Base-by-base conservation (phyloP, 2,329 filamentous ascomycete species). In the Hypoxylon sp. region DNA sequence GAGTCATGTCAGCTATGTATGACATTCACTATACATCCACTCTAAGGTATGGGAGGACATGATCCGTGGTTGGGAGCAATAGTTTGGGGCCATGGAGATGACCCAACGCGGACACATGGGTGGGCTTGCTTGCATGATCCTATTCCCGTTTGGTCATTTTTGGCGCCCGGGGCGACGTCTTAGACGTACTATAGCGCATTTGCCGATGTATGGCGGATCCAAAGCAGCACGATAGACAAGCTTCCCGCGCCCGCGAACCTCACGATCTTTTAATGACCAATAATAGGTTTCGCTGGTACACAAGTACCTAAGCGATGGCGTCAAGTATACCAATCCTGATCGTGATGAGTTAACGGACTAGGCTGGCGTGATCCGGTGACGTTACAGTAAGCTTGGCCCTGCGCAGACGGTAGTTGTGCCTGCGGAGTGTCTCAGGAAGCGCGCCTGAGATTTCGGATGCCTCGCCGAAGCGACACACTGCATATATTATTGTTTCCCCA, bases 381-480 rank as follows among this genome's bases (percentile, higher is more conserved):
- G 47, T 64, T 35, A 10, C 35, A 21, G 15, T 3, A 58, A 31
- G 24, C 51, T 42, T 55, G 27, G 50, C 27, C 29, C 32, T 50
- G 50, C 29, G 19, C 29, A 31, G 42, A 46, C 27, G 44, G 61
- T 24, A 24, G 21, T 32, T 31, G 27, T 31, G 47, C 6, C 11
- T 48, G 27, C 29, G 51, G 47, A 32, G 60, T 47, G 24, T 42
- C 50, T 46, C 27, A 11, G 52, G 47, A 70, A 65, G 62, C 65
- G 68, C 65, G 62, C 11, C 29, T 70, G 11, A 27, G 10, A 13
- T 21, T 61, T 39, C 51, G 17, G 52, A 53, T 58, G 19, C 8
- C 53, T 35, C 50, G n/a, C 50, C 27, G 46, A 65, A 65, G 27
- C 29, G 27, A 50, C 52, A 11, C 3, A 21, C 8, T 52, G 44